Base-by-base conservation (phyloP, 2,329 filamentous ascomycete species). In the Endothia cerciana region DNA sequence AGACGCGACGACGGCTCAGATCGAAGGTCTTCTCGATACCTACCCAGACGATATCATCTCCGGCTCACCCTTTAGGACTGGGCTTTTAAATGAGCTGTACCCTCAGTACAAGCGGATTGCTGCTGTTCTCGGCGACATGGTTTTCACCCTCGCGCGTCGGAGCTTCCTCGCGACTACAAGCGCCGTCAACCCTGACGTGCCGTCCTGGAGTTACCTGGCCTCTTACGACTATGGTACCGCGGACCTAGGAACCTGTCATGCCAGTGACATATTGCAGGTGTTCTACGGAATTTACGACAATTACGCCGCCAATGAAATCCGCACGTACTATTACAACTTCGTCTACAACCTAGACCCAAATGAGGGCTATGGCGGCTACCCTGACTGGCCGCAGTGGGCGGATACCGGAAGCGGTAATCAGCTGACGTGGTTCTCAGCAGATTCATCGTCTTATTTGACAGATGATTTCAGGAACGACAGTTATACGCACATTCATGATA, bases 101-200 rank as follows among this genome's bases (percentile, higher is more conserved):
- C 90, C 91, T 0, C 85, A 91, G 70, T 94, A 88, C 82, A 94
- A 94, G 77, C 89, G 90, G 17, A 79, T 93, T 0, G 88, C 90
- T 1, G 91, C 91, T 43, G 85, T 94, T 36, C 79, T 94, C 0
- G 92, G 92, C 17, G 92, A 95, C 73, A 72, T 93, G 0, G 86
- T 86, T 1, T 94, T 95, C 77, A 94, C 89, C 0, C 81, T 95
- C 0, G 86, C 87, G 0, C 87, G 91, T 1, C 87, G 92, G 19
- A 67, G 83, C 5, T 89, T 91, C 74, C 83, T 95, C 28, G 73
- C 81, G 15, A 65, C 72, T 0, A 75, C 86, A 1, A 72, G 74
- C 0, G 63, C 77, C 1, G 77, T 79, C 15, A 82, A 87, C 68
- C 87, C 88, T 0, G 71, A 76, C 40, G 86, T 93, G 0, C 87